These are phyloP conservation scores for Melaleuca quinquenervia DNA, from an alignment of 345 rosid genomes.

Conservation along the genomic window DNA sequence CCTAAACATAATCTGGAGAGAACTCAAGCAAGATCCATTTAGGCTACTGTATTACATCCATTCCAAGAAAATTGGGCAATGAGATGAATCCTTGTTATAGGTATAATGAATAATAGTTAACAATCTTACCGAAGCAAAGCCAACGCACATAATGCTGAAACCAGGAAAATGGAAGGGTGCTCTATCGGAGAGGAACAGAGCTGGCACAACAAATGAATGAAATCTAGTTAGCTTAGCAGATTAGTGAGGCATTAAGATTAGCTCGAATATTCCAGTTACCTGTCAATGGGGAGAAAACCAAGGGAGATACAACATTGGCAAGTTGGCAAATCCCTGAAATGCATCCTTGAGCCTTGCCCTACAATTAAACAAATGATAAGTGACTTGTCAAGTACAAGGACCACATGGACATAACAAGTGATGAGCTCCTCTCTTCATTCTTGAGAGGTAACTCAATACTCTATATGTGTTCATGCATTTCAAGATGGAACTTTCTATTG, in stretches of 20 bases:
- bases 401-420: not conserved
- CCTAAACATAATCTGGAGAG: not conserved
- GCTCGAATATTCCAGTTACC: slow-evolving; percentile 18
- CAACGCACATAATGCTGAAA: slow-evolving; percentile 76
- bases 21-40: not conserved
- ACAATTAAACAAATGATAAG: not conserved
- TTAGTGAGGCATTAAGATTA: not conserved
- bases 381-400: not conserved
- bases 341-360: slow-evolving; percentile 95
- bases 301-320: slow-evolving; percentile 62
- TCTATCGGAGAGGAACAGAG: slow-evolving; percentile 65
- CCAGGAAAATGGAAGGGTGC: slow-evolving; percentile 89
- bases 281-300: slow-evolving; percentile 74
- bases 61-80: not conserved
- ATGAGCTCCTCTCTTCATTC: not conserved
- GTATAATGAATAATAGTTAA: not conserved
- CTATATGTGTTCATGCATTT: not conserved
- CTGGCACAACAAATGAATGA: slow-evolving; percentile 22
- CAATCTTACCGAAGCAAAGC: slow-evolving; percentile 50
- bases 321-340: slow-evolving; percentile 74
- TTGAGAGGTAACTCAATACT: not conserved
- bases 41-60: not conserved
- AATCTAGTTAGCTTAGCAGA: not conserved
- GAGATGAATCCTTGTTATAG: not conserved
- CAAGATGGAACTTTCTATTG: not conserved